Evolutionary conservation across 805 yeast species (phyloP).

Genomic region (Ogataea kodamae): DNA sequence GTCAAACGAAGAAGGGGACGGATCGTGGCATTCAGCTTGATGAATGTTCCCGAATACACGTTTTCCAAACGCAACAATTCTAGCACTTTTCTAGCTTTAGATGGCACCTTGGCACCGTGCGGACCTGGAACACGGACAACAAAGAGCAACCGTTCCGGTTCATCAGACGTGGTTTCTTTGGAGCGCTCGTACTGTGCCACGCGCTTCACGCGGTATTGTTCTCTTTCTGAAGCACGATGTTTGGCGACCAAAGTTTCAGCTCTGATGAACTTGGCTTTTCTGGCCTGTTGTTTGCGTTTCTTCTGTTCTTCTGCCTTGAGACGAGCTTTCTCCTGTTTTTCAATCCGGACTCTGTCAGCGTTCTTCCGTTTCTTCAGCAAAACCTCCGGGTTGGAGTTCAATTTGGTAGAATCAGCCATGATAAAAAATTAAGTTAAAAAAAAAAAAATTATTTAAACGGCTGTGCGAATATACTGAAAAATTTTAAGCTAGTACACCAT

Average conservation of each 20-base stretch:
- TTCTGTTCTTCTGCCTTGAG: slow-evolving; percentile 45
- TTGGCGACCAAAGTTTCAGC: slow-evolving; percentile 72
- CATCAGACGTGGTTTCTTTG: slow-evolving; percentile 26
- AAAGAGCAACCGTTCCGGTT: slow-evolving; percentile 52
- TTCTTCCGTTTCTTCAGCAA: slow-evolving; percentile 75
- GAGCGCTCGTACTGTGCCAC: slow-evolving; percentile 51
- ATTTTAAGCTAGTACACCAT: slow-evolving; percentile 21
- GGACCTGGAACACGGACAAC: slow-evolving; percentile 68
- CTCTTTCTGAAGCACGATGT: slow-evolving; percentile 62
- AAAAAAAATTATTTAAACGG: slow-evolving; percentile 2
- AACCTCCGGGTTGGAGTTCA: slow-evolving; percentile 72
- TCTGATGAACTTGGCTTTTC: slow-evolving; percentile 58
- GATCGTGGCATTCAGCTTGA: slow-evolving; percentile 57
- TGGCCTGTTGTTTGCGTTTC: slow-evolving; percentile 40
- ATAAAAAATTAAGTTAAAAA: slow-evolving; percentile 7
- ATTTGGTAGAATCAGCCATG: slow-evolving; percentile 32
- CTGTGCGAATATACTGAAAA: slow-evolving; percentile 3
- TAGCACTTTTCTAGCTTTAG: slow-evolving; percentile 57
- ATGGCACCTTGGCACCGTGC: slow-evolving; percentile 60
- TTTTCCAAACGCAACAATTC: slow-evolving; percentile 57
- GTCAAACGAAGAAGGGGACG: slow-evolving; percentile 62
- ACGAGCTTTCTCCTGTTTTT: slow-evolving; percentile 65
- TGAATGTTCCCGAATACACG: slow-evolving; percentile 66
- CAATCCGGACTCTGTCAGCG: slow-evolving; percentile 67
- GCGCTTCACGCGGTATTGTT: slow-evolving; percentile 62